These are phyloP conservation scores for Trypanosoma scelopori DNA, from an alignment of 208 protist genomes.

Conservation along the genomic window DNA sequence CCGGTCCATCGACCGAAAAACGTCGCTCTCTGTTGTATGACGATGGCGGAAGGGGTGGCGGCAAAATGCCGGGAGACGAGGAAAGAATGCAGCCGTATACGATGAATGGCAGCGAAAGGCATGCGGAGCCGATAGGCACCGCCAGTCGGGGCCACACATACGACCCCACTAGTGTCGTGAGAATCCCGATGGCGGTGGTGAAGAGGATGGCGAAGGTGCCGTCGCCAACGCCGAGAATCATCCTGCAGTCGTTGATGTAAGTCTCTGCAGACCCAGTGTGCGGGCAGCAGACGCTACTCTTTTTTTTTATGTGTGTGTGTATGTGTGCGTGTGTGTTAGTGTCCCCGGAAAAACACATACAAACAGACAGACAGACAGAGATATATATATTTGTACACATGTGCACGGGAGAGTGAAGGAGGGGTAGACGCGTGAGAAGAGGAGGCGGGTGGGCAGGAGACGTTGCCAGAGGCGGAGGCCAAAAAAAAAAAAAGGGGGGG, in stretches of 20 bases:
- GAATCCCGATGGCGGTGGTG: conserved; percentile 45
- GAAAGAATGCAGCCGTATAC: conserved; percentile 78
- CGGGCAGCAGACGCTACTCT: too few relatives aligned
- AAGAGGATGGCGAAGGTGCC: conserved; percentile 79
- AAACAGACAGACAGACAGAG: conserved; percentile 8
- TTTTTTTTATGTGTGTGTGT: too few relatives aligned
- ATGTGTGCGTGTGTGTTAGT: too few relatives aligned
- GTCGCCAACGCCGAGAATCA: conserved; percentile 70
- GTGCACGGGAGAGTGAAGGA: conserved; percentile 3
- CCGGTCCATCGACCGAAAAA: conserved; percentile 33
- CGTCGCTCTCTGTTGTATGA: conserved; percentile 48
- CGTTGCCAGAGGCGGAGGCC: background rate
- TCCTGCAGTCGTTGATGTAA: background rate
- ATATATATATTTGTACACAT: background rate
- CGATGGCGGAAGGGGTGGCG: conserved; percentile 1
- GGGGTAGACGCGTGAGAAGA: conserved; percentile 29
- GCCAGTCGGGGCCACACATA: conserved; percentile 46
- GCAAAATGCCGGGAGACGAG: conserved; percentile 23
- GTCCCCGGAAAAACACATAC: too few relatives aligned
- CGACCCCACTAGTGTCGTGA: conserved; percentile 43
- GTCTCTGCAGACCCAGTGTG: too few relatives aligned
- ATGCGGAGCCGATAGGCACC: conserved; percentile 52
- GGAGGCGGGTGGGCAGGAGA: conserved; percentile 9
- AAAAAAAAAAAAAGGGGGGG: too few relatives aligned
- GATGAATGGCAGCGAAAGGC: conserved; percentile 59